Base-by-base conservation (phyloP, 495 filamentous ascomycete species). In the Monascus purpureus region DNA sequence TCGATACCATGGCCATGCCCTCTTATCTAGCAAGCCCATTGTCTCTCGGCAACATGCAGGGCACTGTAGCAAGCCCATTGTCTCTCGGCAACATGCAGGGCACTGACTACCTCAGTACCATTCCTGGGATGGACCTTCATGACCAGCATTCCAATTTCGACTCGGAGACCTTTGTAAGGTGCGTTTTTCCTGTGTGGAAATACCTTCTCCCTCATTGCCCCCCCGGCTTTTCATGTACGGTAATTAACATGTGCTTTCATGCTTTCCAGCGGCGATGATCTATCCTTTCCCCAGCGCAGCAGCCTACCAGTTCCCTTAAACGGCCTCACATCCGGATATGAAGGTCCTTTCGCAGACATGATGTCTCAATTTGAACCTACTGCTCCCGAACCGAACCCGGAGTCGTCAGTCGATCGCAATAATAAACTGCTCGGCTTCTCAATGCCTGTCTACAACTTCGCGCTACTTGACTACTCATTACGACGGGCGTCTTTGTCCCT, bases 351-450 rank as follows among this genome's bases (percentile, higher is more conserved):
- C 47, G 71, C 70, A 16, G 57, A 67, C 7, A 55, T 63, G 47
- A 50, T 57, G 27, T 37, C 54, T 23, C 58, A 67, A 18, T 79
- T 73, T 46, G 72, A 75, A 17, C 52, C 53, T n/a, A 40, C 41
- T 11, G 53, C 59, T 14, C 46, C 51, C 20, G 54, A 57, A 35
- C 55, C 51, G 32, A 49, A 52, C 36, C 45, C 55, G 23, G 61
- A 66, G 19, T 51, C 52, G 8, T 57, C 66, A 9, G 64, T 71
- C 35, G 77, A 83, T 28, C 74, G 73, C 38, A 80, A 84, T 46
- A 75, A 82, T 52, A 85, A 85, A 53, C 63, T 86, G 8, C 65
- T 94, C 33, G 74, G 79, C 55, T 93, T 94, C 54, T 77, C 75
- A 0, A 52, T 74, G 3, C 81, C 76, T 1, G 63, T 67, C 11